A percentile compares a stretch with the other conserved stretches of the same genome.
Evolutionary conservation across 805 yeast species (phyloP).

Genomic region (Tetrapisispora fleetii): DNA sequence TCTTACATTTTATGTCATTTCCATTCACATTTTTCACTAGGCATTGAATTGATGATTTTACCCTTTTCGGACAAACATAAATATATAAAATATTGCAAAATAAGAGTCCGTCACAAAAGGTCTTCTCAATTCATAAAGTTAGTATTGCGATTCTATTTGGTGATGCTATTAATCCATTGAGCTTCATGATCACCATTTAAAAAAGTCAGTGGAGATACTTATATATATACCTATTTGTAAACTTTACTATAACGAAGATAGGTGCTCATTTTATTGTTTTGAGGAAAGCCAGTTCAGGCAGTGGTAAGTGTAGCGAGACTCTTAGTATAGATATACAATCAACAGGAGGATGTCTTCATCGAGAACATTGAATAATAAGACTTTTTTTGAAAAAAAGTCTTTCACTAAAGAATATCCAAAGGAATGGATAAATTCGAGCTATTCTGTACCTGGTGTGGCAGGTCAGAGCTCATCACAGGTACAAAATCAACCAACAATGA

Average conservation of each 20-base stretch:
- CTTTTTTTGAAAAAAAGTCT: not conserved
- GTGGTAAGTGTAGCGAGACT: not conserved
- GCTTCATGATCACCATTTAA: too few relatives aligned
- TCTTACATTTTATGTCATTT: not conserved
- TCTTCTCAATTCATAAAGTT: too few relatives aligned
- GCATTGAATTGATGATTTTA: conserved; percentile 1
- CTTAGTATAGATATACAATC: not conserved
- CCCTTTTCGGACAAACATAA: conserved; percentile 2
- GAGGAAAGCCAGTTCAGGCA: not conserved
- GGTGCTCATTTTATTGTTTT: not conserved
- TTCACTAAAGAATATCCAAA: not conserved
- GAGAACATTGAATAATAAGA: conserved; percentile 2
- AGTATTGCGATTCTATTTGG: not conserved
- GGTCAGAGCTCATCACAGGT: not conserved
- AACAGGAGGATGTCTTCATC: not conserved
- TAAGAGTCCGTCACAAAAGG: not conserved
- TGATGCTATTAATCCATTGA: not conserved
- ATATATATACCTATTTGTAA: too few relatives aligned
- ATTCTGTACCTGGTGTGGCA: not conserved
- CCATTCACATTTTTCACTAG: too few relatives aligned
- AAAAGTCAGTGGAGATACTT: too few relatives aligned
- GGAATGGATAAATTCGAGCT: not conserved
- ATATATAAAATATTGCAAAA: not conserved
- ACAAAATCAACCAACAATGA: not conserved
- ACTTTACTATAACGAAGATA: too few relatives aligned